These are phyloP conservation scores for Penicillium arizonense DNA, from an alignment of 495 filamentous ascomycete species.

Conservation along the genomic window DNA sequence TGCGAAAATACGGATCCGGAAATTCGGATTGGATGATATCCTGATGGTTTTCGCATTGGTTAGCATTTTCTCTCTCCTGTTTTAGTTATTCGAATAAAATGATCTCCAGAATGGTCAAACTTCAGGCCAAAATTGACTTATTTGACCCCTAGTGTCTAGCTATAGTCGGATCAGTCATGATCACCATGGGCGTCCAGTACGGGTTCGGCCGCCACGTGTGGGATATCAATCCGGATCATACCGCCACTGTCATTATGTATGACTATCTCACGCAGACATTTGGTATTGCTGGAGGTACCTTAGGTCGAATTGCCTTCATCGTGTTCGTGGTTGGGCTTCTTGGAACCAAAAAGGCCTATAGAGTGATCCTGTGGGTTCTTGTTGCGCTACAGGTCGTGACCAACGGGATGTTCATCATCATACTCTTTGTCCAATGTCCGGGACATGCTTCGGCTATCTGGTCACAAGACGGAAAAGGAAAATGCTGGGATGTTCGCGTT, in stretches of 20 bases:
- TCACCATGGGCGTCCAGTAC: conserved; percentile 19
- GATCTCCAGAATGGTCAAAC: neutral
- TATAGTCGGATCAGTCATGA: conserved; percentile 23
- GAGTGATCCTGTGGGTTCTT: conserved; percentile 34
- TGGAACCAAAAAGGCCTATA: conserved; percentile 24
- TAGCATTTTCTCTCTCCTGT: conserved; percentile 10
- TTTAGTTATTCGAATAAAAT: neutral
- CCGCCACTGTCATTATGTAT: conserved; percentile 23
- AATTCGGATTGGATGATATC: conserved; percentile 26
- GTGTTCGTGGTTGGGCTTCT: conserved; percentile 39
- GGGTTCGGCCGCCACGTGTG: conserved; percentile 23
- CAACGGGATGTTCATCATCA: conserved; percentile 29
- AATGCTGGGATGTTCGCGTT: conserved; percentile 33
- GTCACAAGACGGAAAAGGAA: conserved; percentile 28
- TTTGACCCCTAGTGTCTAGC: conserved; percentile 16
- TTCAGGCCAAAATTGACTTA: neutral
- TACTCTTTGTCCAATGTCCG: conserved; percentile 40
- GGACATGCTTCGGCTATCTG: conserved; percentile 36
- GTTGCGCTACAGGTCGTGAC: conserved; percentile 22
- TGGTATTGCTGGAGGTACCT: conserved; percentile 17
- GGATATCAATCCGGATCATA: neutral
- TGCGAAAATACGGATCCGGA: conserved; percentile 25
- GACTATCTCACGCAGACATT: conserved; percentile 29
- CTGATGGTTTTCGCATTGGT: conserved; percentile 28
- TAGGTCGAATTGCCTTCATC: conserved; percentile 39